Percentiles rank a stretch among this genome's conserved stretches.
Evolutionary conservation across 345 rosid species (phyloP).

Genomic region (Passiflora organensis): DNA sequence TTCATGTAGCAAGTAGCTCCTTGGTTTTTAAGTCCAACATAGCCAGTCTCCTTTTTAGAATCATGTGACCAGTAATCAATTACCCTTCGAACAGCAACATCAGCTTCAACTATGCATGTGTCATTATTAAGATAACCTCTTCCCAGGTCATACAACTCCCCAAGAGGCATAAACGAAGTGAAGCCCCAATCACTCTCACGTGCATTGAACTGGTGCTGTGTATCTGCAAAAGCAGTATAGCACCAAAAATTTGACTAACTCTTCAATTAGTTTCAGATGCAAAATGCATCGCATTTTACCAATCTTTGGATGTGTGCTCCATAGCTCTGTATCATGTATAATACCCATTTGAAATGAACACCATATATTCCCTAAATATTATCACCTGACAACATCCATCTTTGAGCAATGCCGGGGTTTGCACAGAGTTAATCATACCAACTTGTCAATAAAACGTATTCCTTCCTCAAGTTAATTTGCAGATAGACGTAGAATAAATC

Average conservation of each 20-base stretch:
- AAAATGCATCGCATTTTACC: no score
- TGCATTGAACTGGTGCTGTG: slow-evolving; percentile 85
- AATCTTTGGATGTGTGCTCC: no score
- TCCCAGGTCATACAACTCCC: slow-evolving; percentile 84
- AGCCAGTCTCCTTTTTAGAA: slow-evolving; percentile 96
- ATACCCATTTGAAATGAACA: no score
- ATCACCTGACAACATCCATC: no score
- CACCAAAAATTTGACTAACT: neutral
- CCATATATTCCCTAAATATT: no score
- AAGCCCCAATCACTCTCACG: slow-evolving; percentile 97
- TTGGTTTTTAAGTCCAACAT: slow-evolving; percentile 98
- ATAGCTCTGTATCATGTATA: no score
- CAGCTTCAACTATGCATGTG: slow-evolving; percentile 75
- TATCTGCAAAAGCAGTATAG: slow-evolving; percentile 44
- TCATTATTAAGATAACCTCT: slow-evolving; percentile 85
- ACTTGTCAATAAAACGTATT: no score
- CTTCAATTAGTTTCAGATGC: neutral
- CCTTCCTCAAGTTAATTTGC: no score
- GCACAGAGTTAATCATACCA: no score
- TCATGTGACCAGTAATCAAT: slow-evolving; percentile 83
- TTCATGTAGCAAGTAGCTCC: slow-evolving; percentile 99
- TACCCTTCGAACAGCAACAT: slow-evolving; percentile 75
- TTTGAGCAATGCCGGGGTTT: no score
- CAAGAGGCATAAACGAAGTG: slow-evolving; percentile 88
- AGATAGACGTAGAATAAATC: no score